Base-by-base conservation (phyloP, 352 stramenopile species). In the Pythium aquatile region DNA sequence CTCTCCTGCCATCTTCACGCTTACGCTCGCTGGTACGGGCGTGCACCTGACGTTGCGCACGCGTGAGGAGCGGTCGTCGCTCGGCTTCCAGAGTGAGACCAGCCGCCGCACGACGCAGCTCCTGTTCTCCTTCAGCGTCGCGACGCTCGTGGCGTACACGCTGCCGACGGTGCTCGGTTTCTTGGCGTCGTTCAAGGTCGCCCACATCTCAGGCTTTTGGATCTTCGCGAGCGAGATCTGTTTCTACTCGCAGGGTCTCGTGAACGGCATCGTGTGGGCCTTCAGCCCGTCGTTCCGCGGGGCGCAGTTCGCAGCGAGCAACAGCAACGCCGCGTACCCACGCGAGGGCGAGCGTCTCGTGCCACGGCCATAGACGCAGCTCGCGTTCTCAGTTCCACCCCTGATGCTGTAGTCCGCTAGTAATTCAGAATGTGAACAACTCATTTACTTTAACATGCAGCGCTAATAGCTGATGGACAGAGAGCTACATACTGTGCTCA, bases 231-330 rank as follows among this genome's bases (percentile, higher is more conserved):
- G 52, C 40, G 73, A 80, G 61, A 7, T 77, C 8, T 75, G 60
- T 44, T 76, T 80, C 30, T 77, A 80, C 70, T 72, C 73, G 17
- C 73, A 80, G 37, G 73, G 70, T 13, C 33, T 70, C 5, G 32
- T 76, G 1, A 67, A 76, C 61, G 60, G 51, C 52, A 51, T 73
- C 32, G 68, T 76, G 39, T 80, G 73, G 73, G 70, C 65, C 2
- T 77, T 75, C 30, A 73, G 66, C 56, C 55, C 66, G 28, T 62
- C 66, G 24, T 64, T 65, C 26, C 60, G 60, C 33, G 60, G 46
- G 20, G 66, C 66, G 2, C 39, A 68, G 51, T 68, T 67, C 40
- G 46, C 37, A 28, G 55, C 39, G 16, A 17, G 26, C 24, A 58
- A 60, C 35, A 37, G 56, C 40, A 29, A 55, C 13, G 56, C 56